Evolutionary conservation across 768 basidiomycete species (phyloP).

Genomic region (Kwoniella sp.): DNA sequence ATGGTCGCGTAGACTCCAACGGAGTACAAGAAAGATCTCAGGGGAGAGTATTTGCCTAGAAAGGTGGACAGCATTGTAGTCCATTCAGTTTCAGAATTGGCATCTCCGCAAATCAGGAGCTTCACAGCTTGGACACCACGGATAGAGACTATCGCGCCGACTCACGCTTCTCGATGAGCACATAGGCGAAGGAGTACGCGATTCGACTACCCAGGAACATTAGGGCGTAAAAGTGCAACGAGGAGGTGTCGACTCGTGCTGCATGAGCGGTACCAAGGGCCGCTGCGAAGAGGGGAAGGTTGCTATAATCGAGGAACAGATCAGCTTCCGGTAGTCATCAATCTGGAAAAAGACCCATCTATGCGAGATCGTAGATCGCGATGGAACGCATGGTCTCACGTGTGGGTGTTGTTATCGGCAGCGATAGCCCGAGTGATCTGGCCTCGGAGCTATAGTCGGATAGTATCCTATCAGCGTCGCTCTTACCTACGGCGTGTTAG

Average conservation of each 20-base stretch:
- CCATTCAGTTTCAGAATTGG: no score
- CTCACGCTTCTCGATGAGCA: constrained; percentile 39
- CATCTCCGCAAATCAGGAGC: no score
- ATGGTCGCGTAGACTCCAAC: constrained; percentile 23
- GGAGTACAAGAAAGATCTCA: constrained; percentile 24
- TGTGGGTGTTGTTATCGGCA: constrained; percentile 35
- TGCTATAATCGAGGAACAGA: constrained; percentile 9
- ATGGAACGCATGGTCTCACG: constrained; percentile 21
- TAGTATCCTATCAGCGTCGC: not conserved
- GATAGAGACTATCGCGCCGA: no score
- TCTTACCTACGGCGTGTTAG: no score
- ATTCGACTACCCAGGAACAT: constrained; percentile 27
- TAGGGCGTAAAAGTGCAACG: constrained; percentile 28
- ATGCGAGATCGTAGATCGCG: not conserved
- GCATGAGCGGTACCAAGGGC: constrained; percentile 36
- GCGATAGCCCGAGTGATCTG: constrained; percentile 30
- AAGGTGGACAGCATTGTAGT: not conserved
- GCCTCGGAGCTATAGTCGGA: constrained; percentile 20
- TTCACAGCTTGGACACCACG: no score
- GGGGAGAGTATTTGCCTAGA: constrained; percentile 13
- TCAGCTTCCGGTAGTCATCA: not conserved
- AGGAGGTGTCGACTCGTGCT: constrained; percentile 27
- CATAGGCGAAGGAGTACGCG: constrained; percentile 38
- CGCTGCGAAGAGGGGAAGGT: constrained; percentile 37
- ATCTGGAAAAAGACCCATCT: not conserved